Evolutionary conservation across 768 basidiomycete genomes (phyloP), one percentile per base, ranked within the genome.

Genomic region (Baorangia bicolor): DNA sequence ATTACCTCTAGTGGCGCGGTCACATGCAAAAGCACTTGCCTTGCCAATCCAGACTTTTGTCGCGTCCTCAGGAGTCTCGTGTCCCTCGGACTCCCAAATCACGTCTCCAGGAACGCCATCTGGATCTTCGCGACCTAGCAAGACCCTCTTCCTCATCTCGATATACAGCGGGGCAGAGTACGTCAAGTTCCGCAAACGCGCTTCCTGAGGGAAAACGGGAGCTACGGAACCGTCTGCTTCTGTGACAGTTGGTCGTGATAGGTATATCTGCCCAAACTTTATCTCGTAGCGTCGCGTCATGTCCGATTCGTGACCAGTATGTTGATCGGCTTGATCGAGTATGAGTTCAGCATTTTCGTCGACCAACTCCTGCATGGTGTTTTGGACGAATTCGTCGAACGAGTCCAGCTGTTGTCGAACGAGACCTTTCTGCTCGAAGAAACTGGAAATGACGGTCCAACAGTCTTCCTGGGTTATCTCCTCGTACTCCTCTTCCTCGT

Each of bases 301-400:
- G 57, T 84, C 82, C 57, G 85, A 81, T 41, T 88, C 84, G 60
- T 90, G 88, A 6, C 96, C 96, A 10, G 94, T 90, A 70, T 97
- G 94, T 73, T 99, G 97, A 71, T 92, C 89, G 49, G 90, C 90
- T 74, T 98, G 97, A 75, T 98, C 96, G 45, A 99, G 78, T 61
- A 96, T 94, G 67, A 99, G 84, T 65, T 93, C 92, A n/a, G 88
- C 76, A 61, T 92, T 92, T 75, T 99, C 97, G 70, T 98, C 97
- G 21, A 99, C 95, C 25, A 99, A 81, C 71, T 98, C 97, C 74
- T 98, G 96, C 94, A 99, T 97, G 14, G 94, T 98, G 64, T 98
- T 98, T 69, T 98, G 94, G 33, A 99, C 92, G 67, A 98, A 99
- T 75, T 98, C 96, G 70, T 99, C 94, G 74, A 96, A 99, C 12